phyloP scores from a whole-genome alignment of 805 yeast genomes.

The Jamesozyma gamospora region DNA sequence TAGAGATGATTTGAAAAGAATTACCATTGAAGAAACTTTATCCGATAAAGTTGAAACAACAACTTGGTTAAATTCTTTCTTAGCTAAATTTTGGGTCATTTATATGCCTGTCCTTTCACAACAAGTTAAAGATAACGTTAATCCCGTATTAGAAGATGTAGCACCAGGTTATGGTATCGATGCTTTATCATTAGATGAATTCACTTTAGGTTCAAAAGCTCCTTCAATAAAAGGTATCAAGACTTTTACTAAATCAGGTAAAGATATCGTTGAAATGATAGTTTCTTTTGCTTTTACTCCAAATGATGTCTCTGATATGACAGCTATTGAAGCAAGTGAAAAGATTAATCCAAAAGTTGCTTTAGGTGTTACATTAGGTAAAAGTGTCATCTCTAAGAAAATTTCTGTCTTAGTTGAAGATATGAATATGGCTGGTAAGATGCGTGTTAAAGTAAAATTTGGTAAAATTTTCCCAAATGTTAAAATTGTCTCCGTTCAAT shows the following conservation, averaged over 20 bases:
- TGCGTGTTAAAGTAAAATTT: constrained; percentile 53
- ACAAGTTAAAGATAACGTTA: constrained; percentile 61
- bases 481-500: constrained; percentile 56
- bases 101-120: constrained; percentile 81
- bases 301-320: constrained; percentile 75
- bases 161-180: constrained; percentile 82
- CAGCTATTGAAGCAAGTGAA: constrained; percentile 58
- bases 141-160: constrained; percentile 53
- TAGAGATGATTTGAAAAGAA: constrained; percentile 66
- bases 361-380: constrained; percentile 71
- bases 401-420: constrained; percentile 74
- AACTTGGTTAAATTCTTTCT: constrained; percentile 70
- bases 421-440: constrained; percentile 64
- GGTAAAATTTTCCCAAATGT: constrained; percentile 70
- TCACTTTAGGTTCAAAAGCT: constrained; percentile 72
- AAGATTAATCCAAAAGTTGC: constrained; percentile 75
- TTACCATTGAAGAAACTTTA: constrained; percentile 50
- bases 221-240: constrained; percentile 65
- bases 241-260: constrained; percentile 61
- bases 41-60: constrained; percentile 61
- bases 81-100: constrained; percentile 78
- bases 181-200: constrained; percentile 60
- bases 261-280: constrained; percentile 66
- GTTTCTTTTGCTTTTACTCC: constrained; percentile 79
- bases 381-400: constrained; percentile 65